Evolutionary conservation across 2,329 filamentous ascomycete species (phyloP), one percentile per base, ranked within the genome.

Genomic region (Penicillium expansum): DNA sequence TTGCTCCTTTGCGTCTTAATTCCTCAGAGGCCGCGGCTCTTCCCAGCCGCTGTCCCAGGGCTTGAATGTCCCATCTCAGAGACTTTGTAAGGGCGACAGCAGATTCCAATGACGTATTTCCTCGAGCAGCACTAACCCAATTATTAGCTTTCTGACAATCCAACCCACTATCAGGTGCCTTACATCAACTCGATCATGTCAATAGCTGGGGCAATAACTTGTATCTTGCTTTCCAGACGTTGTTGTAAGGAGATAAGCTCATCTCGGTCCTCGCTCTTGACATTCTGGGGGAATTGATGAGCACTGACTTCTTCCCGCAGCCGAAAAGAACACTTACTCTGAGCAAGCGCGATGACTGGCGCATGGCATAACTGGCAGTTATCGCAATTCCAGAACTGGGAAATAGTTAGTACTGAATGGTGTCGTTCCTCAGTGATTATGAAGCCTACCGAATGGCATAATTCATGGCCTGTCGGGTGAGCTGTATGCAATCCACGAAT

Each of bases 131-230:
- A 65, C 82, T 84, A 54, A 20, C 30, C 11, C 24, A 55, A 42
- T 5, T 27, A n/a, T 49, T 18, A 56, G 54, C 22, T 45, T 47
- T 35, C 11, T 33, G 11, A 2, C 13, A 5, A 33, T 47, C 4
- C n/a, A 18, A 29, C 16, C 6, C 18, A 33, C n/a, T 13, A 22
- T 32, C 5, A 1, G 13, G 24, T 16, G 30, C 69, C 82, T 66
- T 73, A 90, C 87, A 94, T 94, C 66, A 97, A 83, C 72, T 96
- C 91, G 66, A 96, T 91, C 80, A 96, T 86, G 71, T 96, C 91
- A 68, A 96, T 93, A 10, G 91, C 90, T 0, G 92, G 92, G 11
- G 91, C 92, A 44, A 97, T 87, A 62, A 96, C 91, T 75, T 86
- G 88, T 67, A 97, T 96, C 73, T 96, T 97, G 73, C 83, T 86